These are phyloP conservation scores for Zizania latifolia DNA, from an alignment of 176 grass and related monocot genomes.

Conservation along the genomic window DNA sequence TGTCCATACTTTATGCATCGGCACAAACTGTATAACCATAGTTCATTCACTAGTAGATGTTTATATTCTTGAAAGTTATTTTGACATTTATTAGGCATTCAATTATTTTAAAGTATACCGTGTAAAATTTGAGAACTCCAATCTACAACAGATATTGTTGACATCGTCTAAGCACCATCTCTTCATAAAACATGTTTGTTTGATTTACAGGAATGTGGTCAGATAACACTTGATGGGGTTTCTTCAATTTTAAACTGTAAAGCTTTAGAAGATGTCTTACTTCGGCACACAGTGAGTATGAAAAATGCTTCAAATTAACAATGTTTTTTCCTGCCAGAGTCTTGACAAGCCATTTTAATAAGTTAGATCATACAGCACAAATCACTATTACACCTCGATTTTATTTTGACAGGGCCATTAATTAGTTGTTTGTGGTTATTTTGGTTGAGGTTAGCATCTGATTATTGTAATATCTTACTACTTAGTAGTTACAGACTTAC, in stretches of 20 bases:
- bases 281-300: constrained; percentile 71
- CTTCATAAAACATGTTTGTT: constrained; percentile 4
- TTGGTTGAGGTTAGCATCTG: neutral
- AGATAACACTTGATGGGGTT: constrained; percentile 57
- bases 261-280: constrained; percentile 67
- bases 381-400: neutral
- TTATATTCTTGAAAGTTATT: neutral
- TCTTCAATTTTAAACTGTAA: constrained; percentile 71
- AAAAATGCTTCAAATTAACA: no score
- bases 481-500: neutral
- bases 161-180: neutral
- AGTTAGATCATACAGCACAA: neutral
- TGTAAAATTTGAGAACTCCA: neutral
- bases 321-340: no score
- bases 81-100: neutral
- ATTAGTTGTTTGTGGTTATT: neutral
- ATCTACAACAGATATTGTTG: neutral
- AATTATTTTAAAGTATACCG: neutral
- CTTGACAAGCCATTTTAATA: neutral
- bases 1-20: neutral
- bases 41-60: neutral
- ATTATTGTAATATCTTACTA: neutral
- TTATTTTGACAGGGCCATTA: neutral
- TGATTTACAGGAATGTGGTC: constrained; percentile 63
- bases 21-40: neutral